Percentiles rank a stretch among this genome's conserved stretches.
Conservation (phyloP, 495 filamentous ascomycete species). For the Neurospora sp. region DNA sequence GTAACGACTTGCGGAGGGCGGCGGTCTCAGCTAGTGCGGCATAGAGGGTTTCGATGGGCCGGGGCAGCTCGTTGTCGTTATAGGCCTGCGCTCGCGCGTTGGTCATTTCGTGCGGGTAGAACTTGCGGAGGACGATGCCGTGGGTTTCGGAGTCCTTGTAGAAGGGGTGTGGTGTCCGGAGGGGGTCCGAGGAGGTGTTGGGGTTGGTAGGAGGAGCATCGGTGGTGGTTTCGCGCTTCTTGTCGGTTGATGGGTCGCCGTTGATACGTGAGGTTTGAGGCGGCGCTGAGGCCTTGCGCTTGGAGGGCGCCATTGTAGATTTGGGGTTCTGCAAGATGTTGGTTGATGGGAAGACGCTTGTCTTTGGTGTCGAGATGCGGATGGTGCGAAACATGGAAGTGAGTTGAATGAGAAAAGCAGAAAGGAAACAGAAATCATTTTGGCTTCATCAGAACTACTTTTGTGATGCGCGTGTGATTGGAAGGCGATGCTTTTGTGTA, state of each 20-base stretch:
- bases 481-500: background rate
- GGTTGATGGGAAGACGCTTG: background rate
- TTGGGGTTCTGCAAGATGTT: background rate
- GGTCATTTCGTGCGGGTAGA: slow-evolving; percentile 79
- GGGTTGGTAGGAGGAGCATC: background rate
- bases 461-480: slow-evolving; percentile 2
- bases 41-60: slow-evolving; percentile 57
- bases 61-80: slow-evolving; percentile 50
- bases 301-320: slow-evolving; percentile 12
- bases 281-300: slow-evolving; percentile 10
- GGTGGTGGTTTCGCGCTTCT: slow-evolving; percentile 14
- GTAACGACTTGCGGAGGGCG: slow-evolving; percentile 31
- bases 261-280: slow-evolving; percentile 1
- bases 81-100: slow-evolving; percentile 66
- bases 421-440: background rate
- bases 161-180: slow-evolving; percentile 32
- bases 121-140: slow-evolving; percentile 65
- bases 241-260: slow-evolving; percentile 2
- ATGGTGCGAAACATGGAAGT: background rate
- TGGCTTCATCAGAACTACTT: background rate
- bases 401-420: background rate
- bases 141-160: slow-evolving; percentile 46
- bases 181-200: slow-evolving; percentile 10
- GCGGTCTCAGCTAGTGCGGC: slow-evolving; percentile 44
- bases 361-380: background rate